These are phyloP conservation scores for Acer campestre DNA, from an alignment of 345 rosid species.

Conservation along the genomic window DNA sequence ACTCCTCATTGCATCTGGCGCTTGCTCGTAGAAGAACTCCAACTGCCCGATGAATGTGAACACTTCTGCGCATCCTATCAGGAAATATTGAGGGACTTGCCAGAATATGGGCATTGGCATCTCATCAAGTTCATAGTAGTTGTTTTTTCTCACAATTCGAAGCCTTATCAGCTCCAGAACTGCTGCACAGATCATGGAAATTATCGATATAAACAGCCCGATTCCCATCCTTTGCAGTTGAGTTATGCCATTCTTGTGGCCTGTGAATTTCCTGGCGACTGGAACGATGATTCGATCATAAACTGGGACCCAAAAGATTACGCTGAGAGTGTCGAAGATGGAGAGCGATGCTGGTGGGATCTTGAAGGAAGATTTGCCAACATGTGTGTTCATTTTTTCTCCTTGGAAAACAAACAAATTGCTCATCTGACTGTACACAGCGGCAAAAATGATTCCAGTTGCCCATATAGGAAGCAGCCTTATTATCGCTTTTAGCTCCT, in stretches of 20 bases:
- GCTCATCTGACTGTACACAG: conserved; percentile 69
- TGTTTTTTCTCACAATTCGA: conserved; percentile 26
- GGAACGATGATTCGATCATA: conserved; percentile 63
- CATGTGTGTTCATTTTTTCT: conserved; percentile 53
- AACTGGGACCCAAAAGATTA: conserved; percentile 67
- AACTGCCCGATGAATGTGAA: conserved; percentile 54
- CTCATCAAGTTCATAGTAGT: conserved; percentile 33
- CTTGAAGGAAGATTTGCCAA: conserved; percentile 45
- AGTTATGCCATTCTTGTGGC: conserved; percentile 54
- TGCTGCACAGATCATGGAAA: conserved; percentile 51
- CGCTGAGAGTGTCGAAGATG: conserved; percentile 67
- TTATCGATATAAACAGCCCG: conserved; percentile 55
- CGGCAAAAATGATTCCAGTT: conserved; percentile 57
- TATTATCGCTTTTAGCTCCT: conserved; percentile 69
- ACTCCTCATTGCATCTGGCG: conserved; percentile 60
- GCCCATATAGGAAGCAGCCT: conserved; percentile 76
- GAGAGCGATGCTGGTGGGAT: conserved; percentile 80
- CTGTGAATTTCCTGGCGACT: conserved; percentile 38
- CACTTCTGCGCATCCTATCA: conserved; percentile 60
- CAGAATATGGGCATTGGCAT: conserved; percentile 47
- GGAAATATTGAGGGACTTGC: conserved; percentile 58
- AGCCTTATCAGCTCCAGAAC: conserved; percentile 42
- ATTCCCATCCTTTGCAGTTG: conserved; percentile 66
- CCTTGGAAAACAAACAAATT: conserved; percentile 68
- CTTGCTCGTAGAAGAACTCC: conserved; percentile 60